phyloP scores from a whole-genome alignment of 192 early-diverging fungal species.

The Linnemannia zychae region DNA sequence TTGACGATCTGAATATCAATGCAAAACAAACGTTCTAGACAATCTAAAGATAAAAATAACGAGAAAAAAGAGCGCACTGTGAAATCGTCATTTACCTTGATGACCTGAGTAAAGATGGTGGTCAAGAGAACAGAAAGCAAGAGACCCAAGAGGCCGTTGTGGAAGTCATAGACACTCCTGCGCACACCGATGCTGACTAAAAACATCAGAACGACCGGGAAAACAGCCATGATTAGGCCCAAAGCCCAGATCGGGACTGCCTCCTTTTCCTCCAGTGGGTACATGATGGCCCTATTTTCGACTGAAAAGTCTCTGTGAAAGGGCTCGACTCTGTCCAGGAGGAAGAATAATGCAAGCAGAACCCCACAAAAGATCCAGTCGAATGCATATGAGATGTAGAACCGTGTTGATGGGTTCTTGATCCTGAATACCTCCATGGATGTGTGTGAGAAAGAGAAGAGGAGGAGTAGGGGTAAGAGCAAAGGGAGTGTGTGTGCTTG shows the following conservation, averaged over 20 bases:
- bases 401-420: conserved; percentile 4
- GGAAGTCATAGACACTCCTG: conserved; percentile 43
- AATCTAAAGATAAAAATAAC: conserved; percentile 4
- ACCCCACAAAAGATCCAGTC: conserved; percentile 65
- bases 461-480: neutral
- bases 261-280: conserved; percentile 57
- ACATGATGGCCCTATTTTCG: conserved; percentile 73
- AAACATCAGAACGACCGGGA: conserved; percentile 54
- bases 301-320: conserved; percentile 80
- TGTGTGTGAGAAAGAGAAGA: neutral
- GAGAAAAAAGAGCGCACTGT: neutral
- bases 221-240: conserved; percentile 39
- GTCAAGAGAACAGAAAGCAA: conserved; percentile 53
- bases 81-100: conserved; percentile 43
- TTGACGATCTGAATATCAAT: neutral
- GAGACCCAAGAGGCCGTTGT: conserved; percentile 53
- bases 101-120: conserved; percentile 59
- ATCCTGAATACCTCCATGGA: conserved; percentile 20
- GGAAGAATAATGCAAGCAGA: conserved; percentile 71
- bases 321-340: conserved; percentile 67
- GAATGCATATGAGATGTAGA: conserved; percentile 25
- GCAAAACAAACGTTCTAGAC: conserved; percentile 1
- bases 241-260: conserved; percentile 57
- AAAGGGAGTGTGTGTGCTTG: neutral
- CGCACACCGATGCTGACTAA: conserved; percentile 38